phyloP scores from a whole-genome alignment of 2,329 filamentous ascomycete genomes.

The Thielaviopsis punctulata region DNA sequence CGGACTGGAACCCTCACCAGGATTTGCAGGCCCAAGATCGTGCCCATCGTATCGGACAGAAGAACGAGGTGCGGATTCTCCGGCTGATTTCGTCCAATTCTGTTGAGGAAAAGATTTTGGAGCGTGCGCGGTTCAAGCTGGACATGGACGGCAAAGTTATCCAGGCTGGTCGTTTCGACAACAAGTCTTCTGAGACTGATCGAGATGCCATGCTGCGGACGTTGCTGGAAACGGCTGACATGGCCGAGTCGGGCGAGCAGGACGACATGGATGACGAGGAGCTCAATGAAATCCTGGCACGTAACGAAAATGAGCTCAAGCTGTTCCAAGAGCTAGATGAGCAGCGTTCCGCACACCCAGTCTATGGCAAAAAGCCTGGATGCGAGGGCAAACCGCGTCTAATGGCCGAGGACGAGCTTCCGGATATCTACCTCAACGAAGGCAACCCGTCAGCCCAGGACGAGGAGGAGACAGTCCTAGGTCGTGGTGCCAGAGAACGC shows the following conservation, averaged over 20 bases:
- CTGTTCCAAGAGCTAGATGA: slow-evolving; percentile 73
- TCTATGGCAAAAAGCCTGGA: slow-evolving; percentile 51
- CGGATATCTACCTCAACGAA: slow-evolving; percentile 84
- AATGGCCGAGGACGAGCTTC: slow-evolving; percentile 73
- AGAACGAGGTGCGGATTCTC: slow-evolving; percentile 96
- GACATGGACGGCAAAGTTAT: slow-evolving; percentile 99
- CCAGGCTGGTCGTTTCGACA: slow-evolving; percentile 97
- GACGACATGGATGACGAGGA: slow-evolving; percentile 99
- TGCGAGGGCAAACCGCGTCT: slow-evolving; percentile 57
- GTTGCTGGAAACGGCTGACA: slow-evolving; percentile 68
- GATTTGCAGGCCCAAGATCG: slow-evolving; percentile 98
- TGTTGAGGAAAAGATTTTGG: slow-evolving; percentile 95
- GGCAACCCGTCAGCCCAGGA: slow-evolving; percentile 68
- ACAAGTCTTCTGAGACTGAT: slow-evolving; percentile 97
- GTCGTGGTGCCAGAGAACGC: slow-evolving; percentile 85
- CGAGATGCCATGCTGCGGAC: slow-evolving; percentile 93
- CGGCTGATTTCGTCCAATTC: slow-evolving; percentile 92
- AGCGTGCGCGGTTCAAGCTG: slow-evolving; percentile 91
- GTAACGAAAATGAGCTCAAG: slow-evolving; percentile 60
- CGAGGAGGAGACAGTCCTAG: slow-evolving; percentile 54
- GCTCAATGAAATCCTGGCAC: slow-evolving; percentile 83
- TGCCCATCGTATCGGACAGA: slow-evolving; percentile 98
- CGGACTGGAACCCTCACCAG: slow-evolving; percentile 98
- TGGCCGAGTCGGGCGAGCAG: slow-evolving; percentile 53
- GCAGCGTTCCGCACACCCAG: slow-evolving; percentile 45